Evolutionary conservation across 805 yeast genomes (phyloP), one percentile per base, ranked within the genome.

Genomic region (Kazachstania martiniae): DNA sequence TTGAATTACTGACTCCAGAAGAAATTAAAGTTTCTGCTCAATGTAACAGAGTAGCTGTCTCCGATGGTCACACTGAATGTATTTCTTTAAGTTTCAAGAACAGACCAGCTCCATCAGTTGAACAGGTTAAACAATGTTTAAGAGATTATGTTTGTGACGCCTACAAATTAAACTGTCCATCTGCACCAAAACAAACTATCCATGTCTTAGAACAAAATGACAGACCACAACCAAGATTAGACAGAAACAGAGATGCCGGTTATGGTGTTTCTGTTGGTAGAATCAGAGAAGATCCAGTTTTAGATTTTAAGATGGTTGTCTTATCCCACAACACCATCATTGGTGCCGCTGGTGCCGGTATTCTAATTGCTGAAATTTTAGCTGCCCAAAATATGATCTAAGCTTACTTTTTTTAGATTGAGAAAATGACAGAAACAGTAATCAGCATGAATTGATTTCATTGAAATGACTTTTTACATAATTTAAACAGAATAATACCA

Each of bases 311-410:
- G 65, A 89, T 91, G 87, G 95, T 91, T 34, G 91, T 86, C n/a
- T 66, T 91, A 44, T 87, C 96, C 18, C 98, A 91, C 62, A 91
- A 91, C 70, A 91, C 98, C 34, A 72, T 91, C 49, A 84, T 91
- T 45, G 98, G 98, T 53, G 98, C 98, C 52, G 98, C 98, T 17
- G 98, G 98, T 57, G 81, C 96, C 7, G 98, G 98, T 59, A 70
- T 91, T 39, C 74, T 91, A 59, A 91, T 91, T 56, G 98, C 94
- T 33, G 98, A 91, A 66, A 68, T 86, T 34, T 68, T 91, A 48
- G 61, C 72, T 38, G 87, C 87, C 38, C 86, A 80, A 64, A 69
- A 73, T 39, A 60, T 84, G 44, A 69, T 89, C 41, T 86, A 70
- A n/a, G n/a, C n/a, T n/a, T n/a, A n/a, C n/a, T n/a, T n/a, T n/a